Evolutionary conservation across 352 stramenopile species (phyloP), one percentile per base, ranked within the genome.

Genomic region (Phytophthora megakarya): DNA sequence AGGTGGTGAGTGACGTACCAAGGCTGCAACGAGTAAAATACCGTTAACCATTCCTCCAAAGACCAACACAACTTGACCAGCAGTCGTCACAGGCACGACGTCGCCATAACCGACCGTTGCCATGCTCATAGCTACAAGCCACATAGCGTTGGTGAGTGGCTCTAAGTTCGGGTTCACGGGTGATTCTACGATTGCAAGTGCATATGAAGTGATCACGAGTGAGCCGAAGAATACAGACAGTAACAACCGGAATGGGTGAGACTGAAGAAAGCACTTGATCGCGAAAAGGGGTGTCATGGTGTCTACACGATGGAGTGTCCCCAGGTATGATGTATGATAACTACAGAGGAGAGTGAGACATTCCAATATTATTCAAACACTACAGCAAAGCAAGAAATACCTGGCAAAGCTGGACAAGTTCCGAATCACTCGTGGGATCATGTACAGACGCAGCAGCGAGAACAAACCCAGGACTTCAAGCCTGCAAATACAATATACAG

Each of bases 361-460:
- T 11, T 35, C 30, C 10, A n/a, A n/a, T n/a, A n/a, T 35, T 35
- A 35, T 11, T 35, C 30, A 35, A n/a, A n/a, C n/a, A n/a, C n/a
- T n/a, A n/a, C n/a, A n/a, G n/a, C 15, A 26, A 57, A 28, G 6
- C 19, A 65, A 16, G 16, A 33, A 59, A 28, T 12, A 93, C 84
- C 78, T 90, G 47, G 79, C 78, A 51, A 92, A 90, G 49, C 87
- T 79, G 10, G 84, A 93, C 38, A 90, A 45, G 25, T 92, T 93
- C 54, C 86, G 80, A 46, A 93, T 79, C 12, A 91, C 60, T 23
- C 84, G 79, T 26, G 82, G 84, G 3, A 90, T 55, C 84, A 90
- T 92, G 49, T 92, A 93, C n/a, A 93, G 54, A 3, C 84, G 78
- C 11, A 90, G 66, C 37, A 93, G 26, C 13, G 77, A 79, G 21